Base-by-base conservation (phyloP, 2,329 filamentous ascomycete species). In the Colletotrichum sidae region DNA sequence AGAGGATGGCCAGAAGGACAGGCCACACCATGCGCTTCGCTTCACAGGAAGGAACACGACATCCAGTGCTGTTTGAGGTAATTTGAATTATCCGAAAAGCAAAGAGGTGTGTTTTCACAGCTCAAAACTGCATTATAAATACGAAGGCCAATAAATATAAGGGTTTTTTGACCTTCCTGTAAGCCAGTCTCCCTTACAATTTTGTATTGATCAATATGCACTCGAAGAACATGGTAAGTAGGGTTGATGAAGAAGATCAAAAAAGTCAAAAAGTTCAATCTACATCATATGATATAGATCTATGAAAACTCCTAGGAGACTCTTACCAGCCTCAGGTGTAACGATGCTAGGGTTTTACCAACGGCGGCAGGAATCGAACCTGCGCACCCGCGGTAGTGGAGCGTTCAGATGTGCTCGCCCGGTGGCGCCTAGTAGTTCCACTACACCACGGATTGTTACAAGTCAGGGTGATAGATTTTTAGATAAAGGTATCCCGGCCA, bases 301-400 rank as follows among this genome's bases (percentile, higher is more conserved):
- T 52, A 47, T 58, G 39, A 57, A 63, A 63, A 53, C n/a, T 34
- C 47, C 34, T 13, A 42, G 45, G 59, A 57, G 39, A 57, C 46
- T 57, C 33, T 57, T 57, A 57, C 59, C 59, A 45, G 54, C 53
- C 53, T 51, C 59, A 51, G 59, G 59, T 51, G 45, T 57, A 55
- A 49, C 51, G 51, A 61, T 55, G 58, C 50, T 13, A 39, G 34
- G 42, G n/a, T 42, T 57, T 51, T 51, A 10, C 42, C 35, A 45
- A 41, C 44, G 15, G 53, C 45, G 59, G 45, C n/a, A 13, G 37
- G 46, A 51, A 15, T 52, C 53, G 46, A 51, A 57, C 45, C 35
- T 53, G 45, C 59, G 39, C 53, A 62, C 53, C 59, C 53, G 53
- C 17, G 59, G 5, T 4, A 25, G 25, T 12, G 45, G 33, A 39